Base-by-base conservation (phyloP, 148 eudicot genomes). In the Vaccinium vitisidaea region DNA sequence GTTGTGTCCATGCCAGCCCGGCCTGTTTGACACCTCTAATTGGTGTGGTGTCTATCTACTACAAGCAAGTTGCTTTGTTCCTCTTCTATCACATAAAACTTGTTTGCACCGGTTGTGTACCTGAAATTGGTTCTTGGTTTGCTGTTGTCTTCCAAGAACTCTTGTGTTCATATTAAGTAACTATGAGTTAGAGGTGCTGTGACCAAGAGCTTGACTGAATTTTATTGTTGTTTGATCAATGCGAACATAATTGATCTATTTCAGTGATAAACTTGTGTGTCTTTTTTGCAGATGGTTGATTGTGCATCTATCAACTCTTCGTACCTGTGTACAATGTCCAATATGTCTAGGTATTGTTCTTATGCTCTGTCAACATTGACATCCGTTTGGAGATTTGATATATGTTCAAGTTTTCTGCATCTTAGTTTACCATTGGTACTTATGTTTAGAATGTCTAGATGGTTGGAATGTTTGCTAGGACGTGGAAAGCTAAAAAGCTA, bases 321-420 rank as follows among this genome's bases (percentile, higher is more conserved):
- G 92, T 39, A 90, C 84, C 79, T 82, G 87, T 84, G 92, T 90
- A 25, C 92, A 89, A 58, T 89, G 91, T 75, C 88, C 92, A 52
- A 90, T 90, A 48, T 92, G 90, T 87, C 89, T 91, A 78, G 91
- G 91, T 90, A 86, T 75, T 69, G 77, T 15, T 49, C 27, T 19
- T 48, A 80, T 58, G 71, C 61, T 49, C 50, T 23, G 13, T 30
- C 61, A 30, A 11, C 27, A 50, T 80, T 43, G 43, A 78, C 43
- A 59, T 69, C 1, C 27, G 18, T 84, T 21, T 53, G 54, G 75
- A 80, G 63, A 50, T 65, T 27, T 55, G 77, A 39, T 55, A 59
- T 11, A 70, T 75, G 32, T 59, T 58, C 46, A 43, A 70, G 6
- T 14, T 84, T 8, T n/a, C 59, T 87, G 76, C 56, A 46, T 30